Base-by-base conservation (phyloP, 2,329 filamentous ascomycete genomes). In the Fusarium redolens region DNA sequence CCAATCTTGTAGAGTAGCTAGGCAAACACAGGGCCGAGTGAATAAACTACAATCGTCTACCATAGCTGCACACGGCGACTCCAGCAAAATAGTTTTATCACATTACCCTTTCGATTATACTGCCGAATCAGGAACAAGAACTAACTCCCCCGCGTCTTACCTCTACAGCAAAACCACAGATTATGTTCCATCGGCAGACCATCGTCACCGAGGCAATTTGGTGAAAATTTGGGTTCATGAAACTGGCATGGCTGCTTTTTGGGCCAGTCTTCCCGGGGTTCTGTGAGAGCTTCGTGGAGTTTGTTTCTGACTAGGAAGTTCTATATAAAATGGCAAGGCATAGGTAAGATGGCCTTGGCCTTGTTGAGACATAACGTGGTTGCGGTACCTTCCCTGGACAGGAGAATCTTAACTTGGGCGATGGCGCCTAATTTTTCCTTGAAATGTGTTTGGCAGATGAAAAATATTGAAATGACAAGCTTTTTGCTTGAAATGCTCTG, bases 251-350 rank as follows among this genome's bases (percentile, higher is more conserved):
- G 28, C 28, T 10, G 18, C 2, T 15, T n/a, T 5, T n/a, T 15
- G 28, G 9, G 15, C 18, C 14, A 30, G 5, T 47, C 18, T 30
- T 5, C 1, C 5, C 14, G 10, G 9, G 0, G 5, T 1, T 48
- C 18, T 2, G 7, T 3, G 7, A 14, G 1, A 48, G 13, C 3
- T 31, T 31, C 28, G 18, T 1, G 6, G 3, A 12, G 5, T 10
- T 10, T 3, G 20, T 14, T 20, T 11, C 5, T 14, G 18, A 13
- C 17, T 4, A 14, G 17, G 7, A 28, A 7, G 4, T 30, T 45
- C 22, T 12, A 9, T 20, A 5, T 4, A 6, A 22, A 43, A n/a
- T 43, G 5, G 6, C 15, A 0, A 25, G 6, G n/a, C n/a, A 25
- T 25, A 25, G 25, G 25, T 25, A 25, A 4, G 1, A 14, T n/a